phyloP scores from a whole-genome alignment of 305 asterid species.

The Andrographis paniculata region DNA sequence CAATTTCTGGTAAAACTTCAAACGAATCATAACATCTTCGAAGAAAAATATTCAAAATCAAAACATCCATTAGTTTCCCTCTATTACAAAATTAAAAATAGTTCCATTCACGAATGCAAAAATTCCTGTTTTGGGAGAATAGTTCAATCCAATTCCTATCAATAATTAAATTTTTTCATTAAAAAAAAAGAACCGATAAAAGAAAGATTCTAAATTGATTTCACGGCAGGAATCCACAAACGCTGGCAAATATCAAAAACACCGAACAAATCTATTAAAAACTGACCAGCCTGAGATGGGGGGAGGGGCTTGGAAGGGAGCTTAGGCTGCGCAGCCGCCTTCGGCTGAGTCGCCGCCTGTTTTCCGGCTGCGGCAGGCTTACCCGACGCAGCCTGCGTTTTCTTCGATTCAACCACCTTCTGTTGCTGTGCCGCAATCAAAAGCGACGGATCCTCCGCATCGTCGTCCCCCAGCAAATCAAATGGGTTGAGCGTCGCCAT shows the following conservation, averaged over 20 bases:
- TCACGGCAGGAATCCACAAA: no score
- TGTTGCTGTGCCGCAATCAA: conserved; percentile 51
- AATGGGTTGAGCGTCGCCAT: conserved; percentile 86
- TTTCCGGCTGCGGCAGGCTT: conserved; percentile 22
- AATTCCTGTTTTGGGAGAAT: no score
- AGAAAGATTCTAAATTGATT: no score
- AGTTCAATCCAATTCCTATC: no score
- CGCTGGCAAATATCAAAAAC: background rate
- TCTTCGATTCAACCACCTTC: conserved; percentile 53
- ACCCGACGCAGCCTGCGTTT: conserved; percentile 28
- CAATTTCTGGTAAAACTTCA: no score
- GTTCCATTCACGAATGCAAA: no score
- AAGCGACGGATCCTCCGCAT: conserved; percentile 61
- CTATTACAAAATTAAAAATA: no score
- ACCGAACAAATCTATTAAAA: background rate
- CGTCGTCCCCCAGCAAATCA: conserved; percentile 79
- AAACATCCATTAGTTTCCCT: no score
- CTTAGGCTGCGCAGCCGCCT: conserved; percentile 26
- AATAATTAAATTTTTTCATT: no score
- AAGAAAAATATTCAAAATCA: no score
- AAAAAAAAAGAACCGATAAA: no score
- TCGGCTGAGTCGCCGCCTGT: conserved; percentile 21
- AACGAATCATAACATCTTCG: no score
- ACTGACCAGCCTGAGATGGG: conserved; percentile 56
- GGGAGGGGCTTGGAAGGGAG: conserved; percentile 55